Conservation (phyloP, 2,329 filamentous ascomycete species). For the Colletotrichum lindemuthianum region DNA sequence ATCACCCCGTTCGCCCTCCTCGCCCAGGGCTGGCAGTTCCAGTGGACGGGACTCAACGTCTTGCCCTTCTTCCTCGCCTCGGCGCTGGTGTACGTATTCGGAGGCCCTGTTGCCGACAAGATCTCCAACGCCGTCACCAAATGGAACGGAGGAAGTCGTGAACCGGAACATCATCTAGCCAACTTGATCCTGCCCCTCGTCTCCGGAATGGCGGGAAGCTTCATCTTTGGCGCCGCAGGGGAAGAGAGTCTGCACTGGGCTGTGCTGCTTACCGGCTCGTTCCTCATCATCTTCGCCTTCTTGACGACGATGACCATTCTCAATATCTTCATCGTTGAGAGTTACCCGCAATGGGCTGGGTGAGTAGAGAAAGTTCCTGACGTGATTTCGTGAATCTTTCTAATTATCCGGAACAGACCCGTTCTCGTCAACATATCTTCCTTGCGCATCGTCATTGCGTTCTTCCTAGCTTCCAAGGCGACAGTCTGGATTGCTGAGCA, state of each 20-base stretch:
- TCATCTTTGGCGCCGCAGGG: conserved; percentile 45
- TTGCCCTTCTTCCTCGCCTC: conserved; percentile 39
- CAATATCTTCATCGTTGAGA: conserved; percentile 47
- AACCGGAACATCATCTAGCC: conserved; percentile 47
- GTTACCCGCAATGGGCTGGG: conserved; percentile 41
- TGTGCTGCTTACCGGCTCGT: conserved; percentile 40
- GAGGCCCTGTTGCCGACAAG: conserved; percentile 43
- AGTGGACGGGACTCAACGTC: conserved; percentile 42
- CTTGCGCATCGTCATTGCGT: conserved; percentile 44
- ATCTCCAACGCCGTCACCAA: conserved; percentile 43
- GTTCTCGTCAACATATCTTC: conserved; percentile 47
- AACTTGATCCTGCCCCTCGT: conserved; percentile 45
- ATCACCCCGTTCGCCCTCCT: conserved; percentile 32
- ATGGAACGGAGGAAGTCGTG: conserved; percentile 40
- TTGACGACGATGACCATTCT: conserved; percentile 42
- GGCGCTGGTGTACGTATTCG: conserved; percentile 39
- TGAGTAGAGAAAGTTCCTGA: background rate
- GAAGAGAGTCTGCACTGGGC: conserved; percentile 42
- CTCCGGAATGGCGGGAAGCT: conserved; percentile 42
- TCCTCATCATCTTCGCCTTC: conserved; percentile 44
- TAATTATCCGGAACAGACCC: conserved; percentile 37
- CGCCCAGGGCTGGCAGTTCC: conserved; percentile 42
- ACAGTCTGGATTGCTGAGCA: conserved; percentile 41
- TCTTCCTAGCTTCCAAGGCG: conserved; percentile 43
- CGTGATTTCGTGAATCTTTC: rapidly evolving